Percentiles rank a stretch among this genome's conserved stretches.
These are phyloP conservation scores for Papiliotrema terrestris DNA, from an alignment of 1,284 basidiomycete species.

Conservation along the genomic window DNA sequence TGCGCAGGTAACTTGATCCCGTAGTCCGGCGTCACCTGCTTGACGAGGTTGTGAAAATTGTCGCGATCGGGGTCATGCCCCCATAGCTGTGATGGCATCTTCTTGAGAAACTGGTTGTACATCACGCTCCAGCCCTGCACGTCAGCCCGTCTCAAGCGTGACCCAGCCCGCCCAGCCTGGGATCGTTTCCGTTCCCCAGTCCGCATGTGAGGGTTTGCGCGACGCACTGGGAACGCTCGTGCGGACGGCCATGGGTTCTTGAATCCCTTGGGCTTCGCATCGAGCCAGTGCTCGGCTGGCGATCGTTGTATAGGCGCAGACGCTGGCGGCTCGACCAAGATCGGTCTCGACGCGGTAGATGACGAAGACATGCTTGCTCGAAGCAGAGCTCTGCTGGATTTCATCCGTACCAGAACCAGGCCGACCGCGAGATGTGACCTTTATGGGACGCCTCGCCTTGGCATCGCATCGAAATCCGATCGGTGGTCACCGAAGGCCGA, in stretches of 20 bases:
- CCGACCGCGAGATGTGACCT: neutral
- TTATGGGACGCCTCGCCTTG: too few species aligned
- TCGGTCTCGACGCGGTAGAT: neutral
- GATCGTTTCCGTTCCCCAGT: too few species aligned
- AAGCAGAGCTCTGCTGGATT: neutral
- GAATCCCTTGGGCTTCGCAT: neutral
- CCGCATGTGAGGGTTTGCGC: too few species aligned
- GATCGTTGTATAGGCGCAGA: neutral
- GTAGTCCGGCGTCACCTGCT: slow-evolving; percentile 29
- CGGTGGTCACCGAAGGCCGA: too few species aligned
- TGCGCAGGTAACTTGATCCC: slow-evolving; percentile 12
- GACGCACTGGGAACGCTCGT: neutral
- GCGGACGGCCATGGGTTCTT: slow-evolving; percentile 3
- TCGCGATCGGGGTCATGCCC: slow-evolving; percentile 6
- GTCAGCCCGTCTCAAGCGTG: neutral
- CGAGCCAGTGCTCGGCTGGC: slow-evolving; percentile 1
- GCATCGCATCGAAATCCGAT: too few species aligned
- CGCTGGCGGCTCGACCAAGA: neutral
- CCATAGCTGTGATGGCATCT: neutral
- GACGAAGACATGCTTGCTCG: neutral
- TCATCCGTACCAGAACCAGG: neutral
- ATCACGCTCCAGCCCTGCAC: too few species aligned
- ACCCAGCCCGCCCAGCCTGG: neutral
- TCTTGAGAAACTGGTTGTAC: neutral
- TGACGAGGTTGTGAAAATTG: slow-evolving; percentile 17